phyloP scores from a whole-genome alignment of 345 rosid species.

The Eucalyptus dawsonii region DNA sequence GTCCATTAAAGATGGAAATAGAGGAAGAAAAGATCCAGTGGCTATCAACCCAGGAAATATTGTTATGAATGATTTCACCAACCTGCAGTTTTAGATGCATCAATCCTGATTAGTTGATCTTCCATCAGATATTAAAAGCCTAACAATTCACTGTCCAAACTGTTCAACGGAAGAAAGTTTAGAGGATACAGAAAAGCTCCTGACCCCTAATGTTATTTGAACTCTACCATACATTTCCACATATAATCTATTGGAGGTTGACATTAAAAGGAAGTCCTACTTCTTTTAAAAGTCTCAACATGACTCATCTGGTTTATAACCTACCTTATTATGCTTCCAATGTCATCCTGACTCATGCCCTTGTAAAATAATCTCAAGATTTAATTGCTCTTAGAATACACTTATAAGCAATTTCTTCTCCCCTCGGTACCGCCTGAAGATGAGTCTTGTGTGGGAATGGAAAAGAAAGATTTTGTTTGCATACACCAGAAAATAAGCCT shows the following conservation, averaged over 20 bases:
- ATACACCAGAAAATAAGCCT: background rate
- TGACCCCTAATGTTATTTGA: background rate
- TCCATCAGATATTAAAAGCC: background rate
- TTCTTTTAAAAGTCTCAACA: background rate
- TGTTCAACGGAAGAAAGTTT: background rate
- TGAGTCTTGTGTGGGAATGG: background rate
- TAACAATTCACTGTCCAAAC: background rate
- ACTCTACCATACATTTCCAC: background rate
- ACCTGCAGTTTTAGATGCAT: constrained; percentile 27
- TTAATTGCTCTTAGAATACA: background rate
- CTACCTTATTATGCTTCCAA: background rate
- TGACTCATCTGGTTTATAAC: background rate
- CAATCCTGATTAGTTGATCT: background rate
- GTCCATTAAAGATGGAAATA: constrained; percentile 77
- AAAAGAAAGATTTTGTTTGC: background rate
- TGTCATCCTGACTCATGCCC: background rate
- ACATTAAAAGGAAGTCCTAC: background rate
- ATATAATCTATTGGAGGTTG: background rate
- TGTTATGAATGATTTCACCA: constrained; percentile 63
- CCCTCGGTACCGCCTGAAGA: background rate
- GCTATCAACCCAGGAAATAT: constrained; percentile 73
- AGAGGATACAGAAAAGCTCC: background rate
- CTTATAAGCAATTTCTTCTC: background rate
- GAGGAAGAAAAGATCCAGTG: constrained; percentile 87
- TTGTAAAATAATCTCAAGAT: background rate